Percentiles rank a stretch among this genome's conserved stretches.
Conservation (phyloP, 108 stramenopile species). For the Cyclostephanos tholiformis region DNA sequence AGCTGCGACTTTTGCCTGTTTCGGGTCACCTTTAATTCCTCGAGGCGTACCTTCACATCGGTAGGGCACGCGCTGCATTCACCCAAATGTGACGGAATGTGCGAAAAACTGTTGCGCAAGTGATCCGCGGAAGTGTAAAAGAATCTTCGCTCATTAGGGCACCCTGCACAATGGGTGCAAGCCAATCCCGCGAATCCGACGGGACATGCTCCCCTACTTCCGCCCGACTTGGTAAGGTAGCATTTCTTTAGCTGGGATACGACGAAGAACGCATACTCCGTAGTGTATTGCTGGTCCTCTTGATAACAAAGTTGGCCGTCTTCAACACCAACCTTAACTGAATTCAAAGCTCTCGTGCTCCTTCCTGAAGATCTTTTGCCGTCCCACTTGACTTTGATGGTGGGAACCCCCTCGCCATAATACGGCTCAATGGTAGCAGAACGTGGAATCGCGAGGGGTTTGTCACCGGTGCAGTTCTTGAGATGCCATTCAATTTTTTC, state of each 20-base stretch:
- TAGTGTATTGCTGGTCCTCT: conserved; percentile 50
- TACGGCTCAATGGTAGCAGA: conserved; percentile 46
- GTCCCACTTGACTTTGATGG: conserved; percentile 47
- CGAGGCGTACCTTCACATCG: conserved; percentile 44
- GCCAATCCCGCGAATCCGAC: conserved; percentile 55
- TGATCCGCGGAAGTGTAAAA: conserved; percentile 59
- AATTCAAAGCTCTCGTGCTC: background rate
- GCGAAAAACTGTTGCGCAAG: conserved; percentile 54
- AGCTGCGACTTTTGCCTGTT: conserved; percentile 55
- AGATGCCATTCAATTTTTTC: conserved; percentile 40
- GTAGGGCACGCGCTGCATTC: conserved; percentile 39
- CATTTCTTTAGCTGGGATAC: conserved; percentile 47
- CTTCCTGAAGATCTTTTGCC: conserved; percentile 10
- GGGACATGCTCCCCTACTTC: conserved; percentile 50
- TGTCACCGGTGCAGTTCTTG: conserved; percentile 38
- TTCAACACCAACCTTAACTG: conserved; percentile 44
- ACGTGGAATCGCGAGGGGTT: conserved; percentile 44
- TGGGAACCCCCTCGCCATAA: conserved; percentile 42
- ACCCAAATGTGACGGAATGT: conserved; percentile 50
- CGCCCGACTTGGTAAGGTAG: conserved; percentile 53
- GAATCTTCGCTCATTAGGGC: conserved; percentile 41
- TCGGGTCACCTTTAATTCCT: conserved; percentile 39
- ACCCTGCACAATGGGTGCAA: conserved; percentile 39
- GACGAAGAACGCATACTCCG: conserved; percentile 53
- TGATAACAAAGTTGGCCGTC: conserved; percentile 35